Conservation (phyloP, 2,329 filamentous ascomycete genomes). For the Hypoxylon sp. region DNA sequence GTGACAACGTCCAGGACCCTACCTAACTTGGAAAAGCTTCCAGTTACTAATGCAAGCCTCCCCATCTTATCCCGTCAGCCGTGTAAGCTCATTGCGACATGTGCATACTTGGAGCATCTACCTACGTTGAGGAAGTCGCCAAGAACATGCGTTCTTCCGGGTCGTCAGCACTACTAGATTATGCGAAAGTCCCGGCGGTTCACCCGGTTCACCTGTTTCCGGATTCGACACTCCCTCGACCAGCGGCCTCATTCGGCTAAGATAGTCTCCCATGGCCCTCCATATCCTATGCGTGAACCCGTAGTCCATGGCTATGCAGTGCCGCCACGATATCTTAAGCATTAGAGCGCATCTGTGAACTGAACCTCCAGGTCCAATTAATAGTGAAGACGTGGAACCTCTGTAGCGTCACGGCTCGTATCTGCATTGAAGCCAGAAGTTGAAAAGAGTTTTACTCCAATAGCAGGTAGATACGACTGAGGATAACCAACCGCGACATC, state of each 20-base stretch:
- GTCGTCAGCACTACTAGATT: constrained; percentile 30
- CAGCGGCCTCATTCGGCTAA: constrained; percentile 21
- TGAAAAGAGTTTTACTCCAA: constrained; percentile 10
- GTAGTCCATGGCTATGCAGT: constrained; percentile 2
- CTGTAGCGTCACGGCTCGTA: constrained; percentile 28
- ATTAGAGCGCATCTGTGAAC: constrained; percentile 13
- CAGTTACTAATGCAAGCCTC: constrained; percentile 36
- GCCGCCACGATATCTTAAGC: constrained; percentile 17
- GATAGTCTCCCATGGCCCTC: constrained; percentile 2
- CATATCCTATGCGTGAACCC: constrained; percentile 12
- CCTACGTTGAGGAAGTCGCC: constrained; percentile 32
- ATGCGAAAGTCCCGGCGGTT: constrained; percentile 32
- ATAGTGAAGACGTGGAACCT: constrained; percentile 9
- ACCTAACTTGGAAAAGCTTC: constrained; percentile 11
- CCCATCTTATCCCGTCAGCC: constrained; percentile 20
- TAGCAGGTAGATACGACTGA: constrained; percentile 17
- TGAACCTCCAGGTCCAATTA: constrained; percentile 11
- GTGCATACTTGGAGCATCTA: constrained; percentile 22
- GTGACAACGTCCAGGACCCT: constrained; percentile 27
- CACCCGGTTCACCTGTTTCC: constrained; percentile 37
- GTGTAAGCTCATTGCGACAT: constrained; percentile 21
- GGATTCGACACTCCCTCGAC: constrained; percentile 34
- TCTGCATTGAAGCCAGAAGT: constrained; percentile 34
- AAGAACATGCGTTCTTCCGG: constrained; percentile 36
- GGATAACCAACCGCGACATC: constrained; percentile 20